phyloP scores from a whole-genome alignment of 768 basidiomycete genomes.

The Tricholoma bakamatsutake region DNA sequence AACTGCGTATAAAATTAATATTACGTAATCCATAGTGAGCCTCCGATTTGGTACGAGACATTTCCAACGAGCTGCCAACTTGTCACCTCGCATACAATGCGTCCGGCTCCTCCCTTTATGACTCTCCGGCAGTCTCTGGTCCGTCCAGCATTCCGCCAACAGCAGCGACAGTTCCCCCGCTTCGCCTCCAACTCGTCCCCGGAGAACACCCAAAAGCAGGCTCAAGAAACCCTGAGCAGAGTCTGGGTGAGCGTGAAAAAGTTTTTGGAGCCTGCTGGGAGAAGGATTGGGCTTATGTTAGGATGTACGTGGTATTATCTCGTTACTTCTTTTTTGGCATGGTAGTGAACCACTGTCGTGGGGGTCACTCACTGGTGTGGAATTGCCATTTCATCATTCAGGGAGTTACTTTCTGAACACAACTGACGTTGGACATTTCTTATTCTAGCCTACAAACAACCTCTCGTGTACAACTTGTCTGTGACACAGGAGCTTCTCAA shows the following conservation, averaged over 20 bases:
- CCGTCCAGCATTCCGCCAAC: slow-evolving; percentile 24
- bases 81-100: slow-evolving; percentile 17
- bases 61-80: slow-evolving; percentile 2
- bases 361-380: no score
- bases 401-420: slow-evolving; percentile 12
- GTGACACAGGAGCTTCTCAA: slow-evolving; percentile 73
- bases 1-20: no score
- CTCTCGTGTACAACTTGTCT: slow-evolving; percentile 71
- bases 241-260: slow-evolving; percentile 45
- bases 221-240: slow-evolving; percentile 53
- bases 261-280: slow-evolving; percentile 39
- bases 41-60: slow-evolving; percentile 2
- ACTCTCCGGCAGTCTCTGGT: slow-evolving; percentile 22
- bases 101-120: slow-evolving; percentile 19
- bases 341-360: background rate
- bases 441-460: slow-evolving; percentile 62
- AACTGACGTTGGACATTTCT: background rate
- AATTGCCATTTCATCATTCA: background rate
- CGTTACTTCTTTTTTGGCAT: background rate
- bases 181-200: slow-evolving; percentile 37
- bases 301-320: slow-evolving; percentile 26
- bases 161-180: slow-evolving; percentile 14
- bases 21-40: background rate
- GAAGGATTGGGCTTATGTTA: slow-evolving; percentile 53
- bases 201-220: slow-evolving; percentile 59